Evolutionary conservation across 257 asterid genomes (phyloP).

Genomic region (Eucommia ulmoides): DNA sequence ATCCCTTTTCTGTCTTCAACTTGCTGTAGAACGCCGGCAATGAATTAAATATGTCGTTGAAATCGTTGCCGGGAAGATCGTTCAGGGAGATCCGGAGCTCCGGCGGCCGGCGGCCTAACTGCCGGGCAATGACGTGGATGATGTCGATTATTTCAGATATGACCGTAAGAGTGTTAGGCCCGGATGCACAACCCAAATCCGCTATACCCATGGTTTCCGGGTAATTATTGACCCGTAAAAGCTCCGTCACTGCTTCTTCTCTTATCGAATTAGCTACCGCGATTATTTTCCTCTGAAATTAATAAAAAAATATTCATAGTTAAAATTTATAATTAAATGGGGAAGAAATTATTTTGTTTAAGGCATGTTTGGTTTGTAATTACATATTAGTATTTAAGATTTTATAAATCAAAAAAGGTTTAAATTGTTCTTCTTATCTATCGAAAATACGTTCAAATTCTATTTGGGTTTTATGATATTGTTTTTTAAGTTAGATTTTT

Average conservation of each 20-base stretch:
- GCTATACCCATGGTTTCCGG: constrained; percentile 9
- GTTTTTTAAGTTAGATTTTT: too few species aligned
- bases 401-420: too few species aligned
- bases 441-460: too few species aligned
- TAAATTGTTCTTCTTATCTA: too few species aligned
- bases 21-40: constrained; percentile 4
- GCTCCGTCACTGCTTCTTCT: constrained; percentile 28
- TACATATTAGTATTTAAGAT: too few species aligned
- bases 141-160: background rate
- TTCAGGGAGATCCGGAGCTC: constrained; percentile 6
- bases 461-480: too few species aligned
- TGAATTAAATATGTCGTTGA: constrained; percentile 9
- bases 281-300: constrained; percentile 53
- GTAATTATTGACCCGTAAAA: constrained; percentile 10
- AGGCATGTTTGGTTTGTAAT: too few species aligned
- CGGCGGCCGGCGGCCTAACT: background rate
- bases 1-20: background rate
- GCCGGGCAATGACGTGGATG: background rate
- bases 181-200: constrained; percentile 15
- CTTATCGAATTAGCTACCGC: constrained; percentile 16
- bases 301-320: too few species aligned
- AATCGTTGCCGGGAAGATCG: constrained; percentile 12
- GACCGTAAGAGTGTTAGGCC: constrained; percentile 7
- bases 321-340: too few species aligned
- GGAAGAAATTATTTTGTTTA: too few species aligned